Evolutionary conservation across 2,329 filamentous ascomycete genomes (phyloP), one percentile per base, ranked within the genome.

Genomic region (Epichloe festucae): DNA sequence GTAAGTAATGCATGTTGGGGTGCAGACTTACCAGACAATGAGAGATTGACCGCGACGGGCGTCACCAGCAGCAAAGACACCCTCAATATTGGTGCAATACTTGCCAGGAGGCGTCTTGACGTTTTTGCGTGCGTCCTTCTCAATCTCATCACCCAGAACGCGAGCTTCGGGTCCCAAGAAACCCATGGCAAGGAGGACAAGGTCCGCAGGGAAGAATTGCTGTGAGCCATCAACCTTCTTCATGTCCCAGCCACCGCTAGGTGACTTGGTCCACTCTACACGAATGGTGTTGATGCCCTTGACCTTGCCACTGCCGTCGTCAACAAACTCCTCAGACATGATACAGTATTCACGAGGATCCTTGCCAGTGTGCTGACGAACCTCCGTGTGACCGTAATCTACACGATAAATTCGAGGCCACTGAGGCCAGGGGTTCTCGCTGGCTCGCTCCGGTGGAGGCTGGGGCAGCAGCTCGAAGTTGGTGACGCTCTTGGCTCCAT

Each of bases 351-450:
- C 91, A 61, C 91, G 89, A 53, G 91, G 91, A 63, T 96, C 91
- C 67, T 90, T 90, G 71, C 91, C 91, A 75, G 90, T 91, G 74
- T 96, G 90, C 60, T 91, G 89, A 69, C 91, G 89, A 62, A 96
- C 91, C 70, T 97, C 91, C 15, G 85, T 85, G 75, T 97, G 91
- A 52, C 91, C 91, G 64, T 97, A 97, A 71, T 97, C 91, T n/a
- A 96, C 87, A 61, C 91, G 89, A 78, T 95, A 96, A 67, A 96
- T 90, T 63, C 90, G 87, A 53, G 91, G 91, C 90, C 91, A 97
- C 72, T 96, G 91, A 10, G 91, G 91, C 91, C 91, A 97, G 56
- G 91, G 91, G 76, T 97, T 97, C 71, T 96, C 91, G 56, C 82
- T 80, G 57, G 87, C 89, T 71, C 91, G 89, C 77, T 95, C 85